Base-by-base conservation (phyloP, 352 stramenopile genomes). In the Peronospora belbahrii region DNA sequence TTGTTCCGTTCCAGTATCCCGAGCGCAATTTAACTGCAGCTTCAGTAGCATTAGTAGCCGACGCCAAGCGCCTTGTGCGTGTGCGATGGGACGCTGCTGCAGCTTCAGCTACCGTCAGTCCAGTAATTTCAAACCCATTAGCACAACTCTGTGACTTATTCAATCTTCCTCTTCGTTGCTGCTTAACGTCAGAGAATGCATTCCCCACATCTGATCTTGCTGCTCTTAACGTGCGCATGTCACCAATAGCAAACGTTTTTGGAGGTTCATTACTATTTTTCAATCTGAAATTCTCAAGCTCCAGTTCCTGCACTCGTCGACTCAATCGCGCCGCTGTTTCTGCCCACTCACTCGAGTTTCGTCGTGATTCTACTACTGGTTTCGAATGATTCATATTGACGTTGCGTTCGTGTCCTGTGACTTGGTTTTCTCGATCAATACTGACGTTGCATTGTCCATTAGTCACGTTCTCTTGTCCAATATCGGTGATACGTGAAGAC, bases 1-100 rank as follows among this genome's bases (percentile, higher is more conserved):
- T 82, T 15, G 61, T 43, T 24, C 65, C 68, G 38, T 86, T 85
- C 77, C 77, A 86, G 40, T 86, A 88, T 3, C 74, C 77, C 4
- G 70, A 67, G 14, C 74, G 75, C 25, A 77, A 62, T 43, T 76
- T 67, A 19, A 46, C 53, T 2, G 34, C 40, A 28, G 60, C 52
- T 54, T 69, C 52, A 15, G 43, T 59, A 3, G 40, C 43, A 8
- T 37, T 52, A 3, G 44, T 48, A 23, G 19, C 48, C 1, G 54
- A 61, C 2, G 49, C 60, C 28, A 68, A 49, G 22, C 69, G 67
- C 37, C 66, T 76, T 3, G 68, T 67, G 14, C 74, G 72, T 13
- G 74, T 70, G 13, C 77, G 65, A 42, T 83, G 74, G 4, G 77
- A 88, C 4, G 77, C 77, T 0, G 74, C 74, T 2, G 65, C 68